Conservation (phyloP, 345 rosid species). For the Syzygium jambos region DNA sequence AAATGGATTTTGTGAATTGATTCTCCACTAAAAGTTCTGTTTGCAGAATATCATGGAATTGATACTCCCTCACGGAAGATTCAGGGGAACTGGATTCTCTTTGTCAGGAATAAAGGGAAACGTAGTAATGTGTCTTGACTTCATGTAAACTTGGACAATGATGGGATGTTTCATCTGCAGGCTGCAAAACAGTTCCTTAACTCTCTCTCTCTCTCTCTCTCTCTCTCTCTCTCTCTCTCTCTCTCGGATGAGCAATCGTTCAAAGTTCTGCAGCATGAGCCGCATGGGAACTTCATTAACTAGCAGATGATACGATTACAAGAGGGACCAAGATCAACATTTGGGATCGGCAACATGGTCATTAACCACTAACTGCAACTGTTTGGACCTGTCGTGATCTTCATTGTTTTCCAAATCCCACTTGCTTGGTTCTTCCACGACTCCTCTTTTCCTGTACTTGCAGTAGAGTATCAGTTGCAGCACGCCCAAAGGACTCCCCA, state of each 20-base stretch:
- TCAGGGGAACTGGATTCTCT: background rate
- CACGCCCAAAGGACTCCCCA: constrained; percentile 61
- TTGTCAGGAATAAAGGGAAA: background rate
- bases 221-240: background rate
- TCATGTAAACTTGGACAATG: background rate
- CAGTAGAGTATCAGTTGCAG: constrained; percentile 56
- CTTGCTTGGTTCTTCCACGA: constrained; percentile 31
- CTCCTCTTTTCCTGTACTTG: constrained; percentile 51
- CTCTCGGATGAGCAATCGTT: background rate
- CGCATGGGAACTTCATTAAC: background rate
- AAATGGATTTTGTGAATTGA: background rate
- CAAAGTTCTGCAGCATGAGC: background rate
- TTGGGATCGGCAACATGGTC: background rate
- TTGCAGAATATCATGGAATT: background rate
- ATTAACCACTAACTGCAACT: constrained; percentile 14
- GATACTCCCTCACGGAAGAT: background rate
- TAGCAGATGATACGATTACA: background rate
- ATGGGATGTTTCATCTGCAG: background rate
- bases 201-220: background rate
- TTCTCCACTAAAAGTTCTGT: background rate
- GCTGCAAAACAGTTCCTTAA: background rate
- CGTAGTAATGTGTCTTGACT: background rate
- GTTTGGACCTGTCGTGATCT: constrained; percentile 20
- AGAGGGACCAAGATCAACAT: background rate
- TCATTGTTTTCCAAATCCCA: constrained; percentile 34